phyloP scores from a whole-genome alignment of 2,329 filamentous ascomycete genomes.

The Seiridium cupressi region DNA sequence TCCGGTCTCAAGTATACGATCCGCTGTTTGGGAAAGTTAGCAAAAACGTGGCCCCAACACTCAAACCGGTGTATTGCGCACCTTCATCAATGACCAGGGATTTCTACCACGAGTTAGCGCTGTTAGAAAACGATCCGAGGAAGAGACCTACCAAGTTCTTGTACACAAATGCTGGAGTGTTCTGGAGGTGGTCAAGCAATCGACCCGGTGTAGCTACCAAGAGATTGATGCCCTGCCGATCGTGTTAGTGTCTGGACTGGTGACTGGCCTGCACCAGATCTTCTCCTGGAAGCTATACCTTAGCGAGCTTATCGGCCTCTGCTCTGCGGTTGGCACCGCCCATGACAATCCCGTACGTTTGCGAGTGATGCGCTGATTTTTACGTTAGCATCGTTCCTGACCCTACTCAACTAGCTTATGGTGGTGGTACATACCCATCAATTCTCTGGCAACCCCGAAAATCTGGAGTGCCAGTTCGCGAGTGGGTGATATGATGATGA shows the following conservation, averaged over 20 bases:
- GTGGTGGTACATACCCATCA: slow-evolving; percentile 56
- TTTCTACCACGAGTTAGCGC: slow-evolving; percentile 38
- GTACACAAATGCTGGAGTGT: slow-evolving; percentile 62
- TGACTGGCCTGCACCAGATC: no score
- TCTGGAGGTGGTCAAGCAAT: slow-evolving; percentile 90
- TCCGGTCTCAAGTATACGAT: slow-evolving; percentile 92
- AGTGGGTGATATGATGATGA: slow-evolving; percentile 89
- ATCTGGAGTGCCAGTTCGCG: slow-evolving; percentile 94
- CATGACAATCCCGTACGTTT: slow-evolving; percentile 92
- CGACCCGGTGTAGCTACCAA: slow-evolving; percentile 92
- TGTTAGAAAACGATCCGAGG: no score
- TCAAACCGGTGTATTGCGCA: no score
- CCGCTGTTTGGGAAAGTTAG: slow-evolving; percentile 39
- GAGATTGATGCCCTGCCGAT: slow-evolving; percentile 71
- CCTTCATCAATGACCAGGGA: slow-evolving; percentile 91
- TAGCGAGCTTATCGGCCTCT: slow-evolving; percentile 89
- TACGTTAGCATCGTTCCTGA: no score
- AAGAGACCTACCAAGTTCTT: slow-evolving; percentile 50
- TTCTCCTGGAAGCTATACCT: slow-evolving; percentile 33
- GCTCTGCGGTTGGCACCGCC: slow-evolving; percentile 88
- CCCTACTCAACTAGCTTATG: no score
- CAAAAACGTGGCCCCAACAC: no score
- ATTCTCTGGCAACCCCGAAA: slow-evolving; percentile 88
- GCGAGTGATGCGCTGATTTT: slow-evolving; percentile 68
- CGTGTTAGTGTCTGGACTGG: no score